Conservation (phyloP, 768 basidiomycete species). For the Boletus rubropictus region DNA sequence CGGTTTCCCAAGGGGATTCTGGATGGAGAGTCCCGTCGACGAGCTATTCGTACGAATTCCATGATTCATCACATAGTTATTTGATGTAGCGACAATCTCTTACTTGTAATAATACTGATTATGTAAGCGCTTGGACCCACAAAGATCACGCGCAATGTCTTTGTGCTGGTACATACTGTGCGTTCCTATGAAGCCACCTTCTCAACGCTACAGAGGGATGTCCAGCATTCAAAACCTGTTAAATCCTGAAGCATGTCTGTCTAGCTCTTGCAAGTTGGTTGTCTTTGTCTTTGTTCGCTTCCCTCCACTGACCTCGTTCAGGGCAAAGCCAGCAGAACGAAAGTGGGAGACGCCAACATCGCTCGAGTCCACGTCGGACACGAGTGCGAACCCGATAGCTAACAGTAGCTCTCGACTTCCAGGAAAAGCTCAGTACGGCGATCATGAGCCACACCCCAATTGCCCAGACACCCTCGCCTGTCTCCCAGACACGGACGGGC, state of each 20-base stretch:
- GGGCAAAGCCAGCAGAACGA: slow-evolving; percentile 21
- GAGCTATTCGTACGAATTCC: slow-evolving; percentile 19
- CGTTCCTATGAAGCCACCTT: slow-evolving; percentile 12
- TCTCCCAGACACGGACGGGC: slow-evolving; percentile 70
- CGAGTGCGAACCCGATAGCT: slow-evolving; percentile 26
- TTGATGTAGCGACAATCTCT: slow-evolving; percentile 10
- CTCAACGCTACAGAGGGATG: slow-evolving; percentile 36
- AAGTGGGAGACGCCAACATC: slow-evolving; percentile 23
- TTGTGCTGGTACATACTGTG: neutral
- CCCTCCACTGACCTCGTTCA: slow-evolving; percentile 25
- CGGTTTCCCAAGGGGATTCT: slow-evolving; percentile 6
- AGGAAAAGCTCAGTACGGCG: slow-evolving; percentile 28
- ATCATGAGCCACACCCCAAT: slow-evolving; percentile 63
- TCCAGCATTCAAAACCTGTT: slow-evolving; percentile 51
- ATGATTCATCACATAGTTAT: slow-evolving; percentile 17
- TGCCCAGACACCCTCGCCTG: slow-evolving; percentile 76
- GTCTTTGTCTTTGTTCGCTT: slow-evolving; percentile 3
- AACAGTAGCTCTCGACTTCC: slow-evolving; percentile 16
- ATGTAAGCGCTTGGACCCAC: slow-evolving; percentile 32
- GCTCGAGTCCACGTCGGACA: slow-evolving; percentile 34
- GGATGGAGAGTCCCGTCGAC: slow-evolving; percentile 20
- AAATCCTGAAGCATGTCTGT: slow-evolving; percentile 45
- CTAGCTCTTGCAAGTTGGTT: slow-evolving; percentile 40
- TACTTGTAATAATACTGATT: slow-evolving; percentile 10
- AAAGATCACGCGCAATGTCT: slow-evolving; percentile 19